Percentiles rank a stretch among this genome's conserved stretches.
Conservation (phyloP, 805 yeast species). For the Ogataea methylovora region DNA sequence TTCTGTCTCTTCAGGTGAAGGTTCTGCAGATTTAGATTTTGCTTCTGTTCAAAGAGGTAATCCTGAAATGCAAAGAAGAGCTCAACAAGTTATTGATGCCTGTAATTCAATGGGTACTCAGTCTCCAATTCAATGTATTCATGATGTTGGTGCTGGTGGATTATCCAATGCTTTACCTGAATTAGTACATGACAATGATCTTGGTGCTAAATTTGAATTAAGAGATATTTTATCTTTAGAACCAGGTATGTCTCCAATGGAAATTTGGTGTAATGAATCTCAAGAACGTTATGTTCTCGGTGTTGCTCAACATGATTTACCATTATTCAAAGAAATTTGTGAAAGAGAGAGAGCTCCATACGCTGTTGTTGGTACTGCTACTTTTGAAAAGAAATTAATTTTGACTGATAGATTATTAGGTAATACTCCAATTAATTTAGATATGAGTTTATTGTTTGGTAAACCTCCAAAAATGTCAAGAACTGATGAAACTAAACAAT, state of each 20-base stretch:
- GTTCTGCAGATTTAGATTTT: conserved; percentile 91
- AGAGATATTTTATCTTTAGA: conserved; percentile 87
- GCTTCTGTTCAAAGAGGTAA: conserved; percentile 99
- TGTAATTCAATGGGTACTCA: conserved; percentile 75
- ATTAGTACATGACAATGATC: conserved; percentile 91
- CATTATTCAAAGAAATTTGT: conserved; percentile 70
- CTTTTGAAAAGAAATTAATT: conserved; percentile 73
- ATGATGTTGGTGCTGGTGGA: conserved; percentile 99
- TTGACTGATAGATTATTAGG: conserved; percentile 72
- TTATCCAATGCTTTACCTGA: conserved; percentile 96
- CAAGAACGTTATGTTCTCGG: conserved; percentile 97
- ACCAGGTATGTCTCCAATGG: conserved; percentile 99
- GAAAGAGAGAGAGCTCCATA: conserved; percentile 93
- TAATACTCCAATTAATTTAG: conserved; percentile 90
- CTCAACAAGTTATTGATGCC: conserved; percentile 94
- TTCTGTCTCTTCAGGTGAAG: conserved; percentile 92
- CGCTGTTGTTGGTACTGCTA: conserved; percentile 94
- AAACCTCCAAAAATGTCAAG: conserved; percentile 95
- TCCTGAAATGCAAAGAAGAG: conserved; percentile 99
- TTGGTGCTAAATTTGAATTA: conserved; percentile 90
- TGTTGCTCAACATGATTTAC: conserved; percentile 72
- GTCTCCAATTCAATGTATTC: conserved; percentile 87
- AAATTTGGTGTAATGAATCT: conserved; percentile 99
- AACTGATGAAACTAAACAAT: conserved; percentile 54
- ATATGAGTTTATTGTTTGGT: conserved; percentile 91